Conservation (phyloP, 768 basidiomycete genomes). For the Rhodocollybia butyracea region DNA sequence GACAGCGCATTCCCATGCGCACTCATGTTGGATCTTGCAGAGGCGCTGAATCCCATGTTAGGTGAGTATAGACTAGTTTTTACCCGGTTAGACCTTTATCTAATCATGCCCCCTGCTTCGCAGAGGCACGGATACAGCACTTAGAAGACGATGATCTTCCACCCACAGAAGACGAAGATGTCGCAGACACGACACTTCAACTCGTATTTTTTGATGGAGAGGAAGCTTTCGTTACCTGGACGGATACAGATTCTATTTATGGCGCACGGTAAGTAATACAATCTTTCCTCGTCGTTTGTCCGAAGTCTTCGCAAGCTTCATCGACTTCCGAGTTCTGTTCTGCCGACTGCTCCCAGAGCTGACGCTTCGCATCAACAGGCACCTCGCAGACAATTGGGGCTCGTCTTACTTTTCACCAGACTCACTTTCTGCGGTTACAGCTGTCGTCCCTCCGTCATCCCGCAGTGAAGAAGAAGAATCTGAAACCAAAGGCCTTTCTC, state of each 20-base stretch:
- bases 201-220: conserved; percentile 97
- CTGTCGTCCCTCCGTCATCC: conserved; percentile 21
- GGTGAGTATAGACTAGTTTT: conserved; percentile 36
- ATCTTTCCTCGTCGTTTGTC: background rate
- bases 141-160: conserved; percentile 41
- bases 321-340: background rate
- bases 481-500: background rate
- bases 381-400: conserved; percentile 86
- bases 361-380: conserved; percentile 40
- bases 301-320: background rate
- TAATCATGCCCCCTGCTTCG: background rate
- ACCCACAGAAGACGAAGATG: conserved; percentile 66
- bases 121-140: conserved; percentile 31
- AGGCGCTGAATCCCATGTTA: conserved; percentile 72
- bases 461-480: background rate
- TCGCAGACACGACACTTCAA: conserved; percentile 83
- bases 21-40: conserved; percentile 89
- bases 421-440: conserved; percentile 8
- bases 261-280: conserved; percentile 70
- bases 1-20: conserved; percentile 96
- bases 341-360: background rate
- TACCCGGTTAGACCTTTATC: background rate
- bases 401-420: conserved; percentile 61
- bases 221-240: conserved; percentile 93
- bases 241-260: conserved; percentile 85